Percentiles rank a stretch among this genome's conserved stretches.
phyloP scores from a whole-genome alignment of 139 green algal genomes.

The Helicosporidium sp. region DNA sequence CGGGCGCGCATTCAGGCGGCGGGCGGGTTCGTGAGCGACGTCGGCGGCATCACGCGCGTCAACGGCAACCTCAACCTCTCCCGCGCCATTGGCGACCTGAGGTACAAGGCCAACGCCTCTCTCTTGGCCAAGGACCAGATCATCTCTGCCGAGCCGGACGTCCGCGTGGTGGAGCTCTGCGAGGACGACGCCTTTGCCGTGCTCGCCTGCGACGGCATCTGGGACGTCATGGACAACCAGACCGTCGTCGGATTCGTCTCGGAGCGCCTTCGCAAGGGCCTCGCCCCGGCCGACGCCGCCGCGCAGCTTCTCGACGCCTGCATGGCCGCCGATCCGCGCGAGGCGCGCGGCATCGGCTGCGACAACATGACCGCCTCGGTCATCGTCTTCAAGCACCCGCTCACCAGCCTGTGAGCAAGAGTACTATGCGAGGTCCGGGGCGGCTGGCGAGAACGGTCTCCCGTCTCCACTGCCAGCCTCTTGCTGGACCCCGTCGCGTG shows the following conservation, averaged over 20 bases:
- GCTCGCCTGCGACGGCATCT: slow-evolving; percentile 80
- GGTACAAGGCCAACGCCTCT: slow-evolving; percentile 68
- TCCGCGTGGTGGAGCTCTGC: slow-evolving; percentile 23
- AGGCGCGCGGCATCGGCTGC: slow-evolving; percentile 66
- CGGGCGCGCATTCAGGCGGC: slow-evolving; percentile 56
- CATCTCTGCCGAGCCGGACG: slow-evolving; percentile 65
- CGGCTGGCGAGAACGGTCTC: too few species aligned
- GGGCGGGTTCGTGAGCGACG: slow-evolving; percentile 40
- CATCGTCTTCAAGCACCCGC: slow-evolving; percentile 24
- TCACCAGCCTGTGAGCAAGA: too few species aligned
- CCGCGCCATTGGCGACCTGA: slow-evolving; percentile 83
- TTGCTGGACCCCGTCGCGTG: too few species aligned
- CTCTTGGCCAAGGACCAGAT: slow-evolving; percentile 28
- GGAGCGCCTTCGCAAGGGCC: slow-evolving; percentile 27
- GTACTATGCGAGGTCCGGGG: too few species aligned
- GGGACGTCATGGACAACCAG: slow-evolving; percentile 79
- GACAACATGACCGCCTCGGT: slow-evolving; percentile 76
- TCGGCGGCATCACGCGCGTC: slow-evolving; percentile 39
- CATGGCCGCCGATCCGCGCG: slow-evolving; percentile 59
- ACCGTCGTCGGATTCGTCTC: slow-evolving; percentile 68
- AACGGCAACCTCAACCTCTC: slow-evolving; percentile 91
- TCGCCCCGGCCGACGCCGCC: slow-evolving; percentile 26
- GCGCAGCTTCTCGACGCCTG: slow-evolving; percentile 67
- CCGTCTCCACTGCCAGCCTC: too few species aligned
- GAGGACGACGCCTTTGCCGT: slow-evolving; percentile 72